Percentiles rank a stretch among this genome's conserved stretches.
Evolutionary conservation across 2,329 filamentous ascomycete genomes (phyloP).

Genomic region (Paecilomyces dactylethromorphus): DNA sequence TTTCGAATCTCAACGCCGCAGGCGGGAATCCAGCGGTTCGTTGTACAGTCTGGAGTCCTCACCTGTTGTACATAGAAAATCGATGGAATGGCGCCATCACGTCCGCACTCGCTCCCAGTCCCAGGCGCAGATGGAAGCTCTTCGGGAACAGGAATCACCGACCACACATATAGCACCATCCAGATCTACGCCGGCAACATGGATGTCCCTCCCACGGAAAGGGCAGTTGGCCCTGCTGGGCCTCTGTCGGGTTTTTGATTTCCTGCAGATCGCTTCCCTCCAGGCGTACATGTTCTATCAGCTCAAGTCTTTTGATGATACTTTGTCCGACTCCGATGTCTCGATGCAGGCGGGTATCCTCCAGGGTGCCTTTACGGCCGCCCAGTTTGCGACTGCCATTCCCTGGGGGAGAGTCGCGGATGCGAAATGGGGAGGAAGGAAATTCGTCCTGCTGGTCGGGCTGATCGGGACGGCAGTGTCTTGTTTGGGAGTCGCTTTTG

Average conservation of each 20-base stretch:
- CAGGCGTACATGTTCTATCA: conserved; percentile 77
- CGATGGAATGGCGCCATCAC: conserved; percentile 18
- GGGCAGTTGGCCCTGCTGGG: conserved; percentile 30
- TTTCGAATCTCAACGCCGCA: conserved; percentile 21
- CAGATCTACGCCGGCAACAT: conserved; percentile 24
- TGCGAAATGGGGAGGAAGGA: conserved; percentile 61
- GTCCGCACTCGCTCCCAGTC: conserved; percentile 3
- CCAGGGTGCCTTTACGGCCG: conserved; percentile 69
- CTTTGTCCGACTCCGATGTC: conserved; percentile 53
- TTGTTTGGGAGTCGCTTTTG: conserved; percentile 63
- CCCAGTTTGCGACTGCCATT: conserved; percentile 75
- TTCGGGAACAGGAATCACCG: conserved; percentile 14
- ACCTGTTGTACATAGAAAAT: conserved; percentile 20
- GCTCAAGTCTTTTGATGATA: conserved; percentile 64
- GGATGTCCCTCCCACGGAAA: conserved; percentile 34
- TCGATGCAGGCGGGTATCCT: conserved; percentile 69
- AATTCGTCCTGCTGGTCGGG: conserved; percentile 70
- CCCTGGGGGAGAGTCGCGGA: conserved; percentile 67
- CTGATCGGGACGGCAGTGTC: conserved; percentile 62
- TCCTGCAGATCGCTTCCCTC: conserved; percentile 32
- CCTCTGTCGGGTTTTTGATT: conserved; percentile 35
- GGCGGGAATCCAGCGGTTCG: conserved; percentile 26
- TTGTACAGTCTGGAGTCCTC: conserved; percentile 23
- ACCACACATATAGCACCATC: conserved; percentile 8
- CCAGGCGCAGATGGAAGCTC: background rate